These are phyloP conservation scores for Inosperma sp. DNA, from an alignment of 768 basidiomycete genomes.

Conservation along the genomic window DNA sequence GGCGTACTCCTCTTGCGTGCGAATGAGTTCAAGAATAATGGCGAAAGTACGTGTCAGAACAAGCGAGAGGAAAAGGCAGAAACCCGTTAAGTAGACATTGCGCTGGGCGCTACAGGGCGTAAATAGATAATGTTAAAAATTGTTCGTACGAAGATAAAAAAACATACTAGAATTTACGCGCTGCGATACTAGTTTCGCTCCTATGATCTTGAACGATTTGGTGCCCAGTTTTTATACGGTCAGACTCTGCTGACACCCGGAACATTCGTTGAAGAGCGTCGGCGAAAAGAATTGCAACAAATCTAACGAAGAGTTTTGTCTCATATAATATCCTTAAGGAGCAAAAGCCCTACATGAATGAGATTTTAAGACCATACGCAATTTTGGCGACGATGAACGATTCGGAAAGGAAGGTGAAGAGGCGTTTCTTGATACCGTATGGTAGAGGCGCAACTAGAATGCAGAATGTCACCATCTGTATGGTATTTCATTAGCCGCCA, in stretches of 20 bases:
- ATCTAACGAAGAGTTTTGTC: conserved; percentile 39
- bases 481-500: not conserved
- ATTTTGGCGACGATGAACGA: conserved; percentile 73
- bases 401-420: conserved; percentile 71
- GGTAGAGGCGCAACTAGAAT: conserved; percentile 84
- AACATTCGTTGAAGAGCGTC: conserved; percentile 95
- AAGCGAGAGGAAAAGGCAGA: conserved; percentile 92
- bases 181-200: conserved; percentile 84
- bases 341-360: conserved; percentile 70
- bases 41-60: conserved; percentile 91
- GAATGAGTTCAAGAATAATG: conserved; percentile 87
- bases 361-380: conserved; percentile 89
- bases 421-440: conserved; percentile 58
- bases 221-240: conserved; percentile 56
- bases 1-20: conserved; percentile 82
- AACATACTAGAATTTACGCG: conserved; percentile 88
- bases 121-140: not conserved
- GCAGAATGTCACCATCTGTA: conserved; percentile 78
- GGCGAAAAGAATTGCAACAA: conserved; percentile 80
- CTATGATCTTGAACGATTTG: conserved; percentile 54
- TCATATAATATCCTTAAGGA: not conserved
- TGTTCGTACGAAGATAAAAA: not conserved
- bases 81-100: conserved; percentile 90
- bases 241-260: conserved; percentile 67
- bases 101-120: conserved; percentile 63